These are phyloP conservation scores for Schizopora paradoxa DNA, from an alignment of 1,284 basidiomycete species.

Conservation along the genomic window DNA sequence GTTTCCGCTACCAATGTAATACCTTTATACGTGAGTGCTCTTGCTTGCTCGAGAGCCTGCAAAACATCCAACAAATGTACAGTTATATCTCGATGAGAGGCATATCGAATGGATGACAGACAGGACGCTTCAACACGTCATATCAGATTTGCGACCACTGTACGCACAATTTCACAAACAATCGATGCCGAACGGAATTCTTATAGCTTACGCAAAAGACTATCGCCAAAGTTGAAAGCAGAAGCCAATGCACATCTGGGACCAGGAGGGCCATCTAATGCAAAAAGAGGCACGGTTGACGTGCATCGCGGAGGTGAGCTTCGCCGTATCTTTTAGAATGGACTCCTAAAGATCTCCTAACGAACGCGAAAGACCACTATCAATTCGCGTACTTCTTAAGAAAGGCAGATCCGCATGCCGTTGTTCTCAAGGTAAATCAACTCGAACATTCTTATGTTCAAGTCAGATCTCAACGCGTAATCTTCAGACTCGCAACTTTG, in stretches of 20 bases:
- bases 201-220: conserved; percentile 33
- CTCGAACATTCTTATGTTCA: not conserved
- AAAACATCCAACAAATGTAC: not conserved
- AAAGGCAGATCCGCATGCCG: conserved; percentile 66
- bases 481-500: conserved; percentile 39
- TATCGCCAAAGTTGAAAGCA: conserved; percentile 58
- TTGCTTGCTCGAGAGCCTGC: not conserved
- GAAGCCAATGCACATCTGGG: conserved; percentile 46
- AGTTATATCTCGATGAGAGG: conserved; percentile 76
- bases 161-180: conserved; percentile 28
- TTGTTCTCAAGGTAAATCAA: conserved; percentile 59
- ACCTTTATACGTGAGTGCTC: conserved; percentile 59
- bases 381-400: conserved; percentile 79
- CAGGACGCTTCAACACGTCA: conserved; percentile 58
- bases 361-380: conserved; percentile 57
- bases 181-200: conserved; percentile 5
- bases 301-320: conserved; percentile 66
- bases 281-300: conserved; percentile 60
- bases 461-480: not conserved
- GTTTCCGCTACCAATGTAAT: conserved; percentile 58
- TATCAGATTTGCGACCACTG: conserved; percentile 67
- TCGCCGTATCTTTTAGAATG: conserved; percentile 9
- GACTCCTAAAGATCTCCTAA: conserved; percentile 7
- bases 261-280: conserved; percentile 34
- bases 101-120: conserved; percentile 81